phyloP scores from a whole-genome alignment of 2,329 filamentous ascomycete species.

The Fusarium pseudonygamai region DNA sequence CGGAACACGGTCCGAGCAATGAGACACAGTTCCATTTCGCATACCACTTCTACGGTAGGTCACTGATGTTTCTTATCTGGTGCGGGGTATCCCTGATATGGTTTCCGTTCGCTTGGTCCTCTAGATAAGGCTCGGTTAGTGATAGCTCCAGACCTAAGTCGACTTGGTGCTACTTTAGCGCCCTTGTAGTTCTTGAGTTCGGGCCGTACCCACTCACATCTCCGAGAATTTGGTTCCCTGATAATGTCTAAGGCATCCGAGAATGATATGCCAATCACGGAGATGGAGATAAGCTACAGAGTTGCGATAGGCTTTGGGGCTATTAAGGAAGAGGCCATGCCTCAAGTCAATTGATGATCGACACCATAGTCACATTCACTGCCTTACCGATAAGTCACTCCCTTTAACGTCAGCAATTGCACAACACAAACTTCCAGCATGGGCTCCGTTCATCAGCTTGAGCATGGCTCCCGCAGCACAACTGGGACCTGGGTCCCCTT shows the following conservation, averaged over 20 bases:
- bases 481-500: neutral
- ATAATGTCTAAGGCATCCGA: too few relatives aligned
- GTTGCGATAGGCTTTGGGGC: neutral
- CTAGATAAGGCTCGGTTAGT: neutral
- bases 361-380: neutral
- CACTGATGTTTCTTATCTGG: too few relatives aligned
- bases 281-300: neutral
- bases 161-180: neutral
- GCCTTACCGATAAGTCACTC: neutral
- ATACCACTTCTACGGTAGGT: too few relatives aligned
- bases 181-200: neutral
- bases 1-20: neutral
- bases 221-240: too few relatives aligned
- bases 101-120: fast-evolving
- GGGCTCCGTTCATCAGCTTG: neutral
- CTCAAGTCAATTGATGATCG: neutral
- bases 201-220: neutral
- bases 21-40: neutral
- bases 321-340: neutral
- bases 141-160: neutral
- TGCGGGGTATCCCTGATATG: neutral
- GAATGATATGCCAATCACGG: neutral
- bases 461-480: neutral
- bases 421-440: neutral
- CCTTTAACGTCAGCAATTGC: neutral